These are phyloP conservation scores for Saksenaea vasiformis DNA, from an alignment of 371 early-diverging fungal genomes.

Conservation along the genomic window DNA sequence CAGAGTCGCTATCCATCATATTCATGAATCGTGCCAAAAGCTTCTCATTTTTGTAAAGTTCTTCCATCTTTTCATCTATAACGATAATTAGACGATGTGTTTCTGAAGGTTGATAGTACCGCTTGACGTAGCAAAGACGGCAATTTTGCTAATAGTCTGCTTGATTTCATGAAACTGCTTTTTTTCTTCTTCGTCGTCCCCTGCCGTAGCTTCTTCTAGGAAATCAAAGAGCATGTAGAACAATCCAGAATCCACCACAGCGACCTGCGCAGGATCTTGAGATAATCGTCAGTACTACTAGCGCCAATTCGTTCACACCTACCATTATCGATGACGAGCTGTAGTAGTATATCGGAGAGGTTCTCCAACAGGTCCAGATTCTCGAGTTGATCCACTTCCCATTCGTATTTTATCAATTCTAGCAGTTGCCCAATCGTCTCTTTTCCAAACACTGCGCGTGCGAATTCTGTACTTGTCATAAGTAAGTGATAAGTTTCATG, in stretches of 20 bases:
- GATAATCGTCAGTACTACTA: slow-evolving; percentile 7
- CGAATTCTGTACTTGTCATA: slow-evolving; percentile 8
- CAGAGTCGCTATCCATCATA: slow-evolving; percentile 44
- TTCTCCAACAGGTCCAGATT: slow-evolving; percentile 36
- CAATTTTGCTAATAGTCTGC: slow-evolving; percentile 43
- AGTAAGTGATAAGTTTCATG: background rate
- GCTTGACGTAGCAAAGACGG: slow-evolving; percentile 49
- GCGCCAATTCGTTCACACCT: slow-evolving; percentile 12
- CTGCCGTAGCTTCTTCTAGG: slow-evolving; percentile 39
- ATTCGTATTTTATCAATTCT: slow-evolving; percentile 28
- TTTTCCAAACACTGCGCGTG: slow-evolving; percentile 11
- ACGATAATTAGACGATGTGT: background rate
- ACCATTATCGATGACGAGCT: slow-evolving; percentile 47
- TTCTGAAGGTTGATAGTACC: slow-evolving; percentile 24
- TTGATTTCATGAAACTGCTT: slow-evolving; percentile 51
- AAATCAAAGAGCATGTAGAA: slow-evolving; percentile 46
- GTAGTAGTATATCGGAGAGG: slow-evolving; percentile 35
- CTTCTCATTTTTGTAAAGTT: slow-evolving; percentile 42
- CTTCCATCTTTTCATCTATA: slow-evolving; percentile 53
- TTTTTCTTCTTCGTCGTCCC: slow-evolving; percentile 50
- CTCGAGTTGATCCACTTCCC: slow-evolving; percentile 26
- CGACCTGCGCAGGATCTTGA: slow-evolving; percentile 44
- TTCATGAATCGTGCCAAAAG: slow-evolving; percentile 45
- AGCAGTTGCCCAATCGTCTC: slow-evolving; percentile 24
- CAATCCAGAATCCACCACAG: slow-evolving; percentile 38